phyloP scores from a whole-genome alignment of 768 basidiomycete species.

The Boletellus emodensis region DNA sequence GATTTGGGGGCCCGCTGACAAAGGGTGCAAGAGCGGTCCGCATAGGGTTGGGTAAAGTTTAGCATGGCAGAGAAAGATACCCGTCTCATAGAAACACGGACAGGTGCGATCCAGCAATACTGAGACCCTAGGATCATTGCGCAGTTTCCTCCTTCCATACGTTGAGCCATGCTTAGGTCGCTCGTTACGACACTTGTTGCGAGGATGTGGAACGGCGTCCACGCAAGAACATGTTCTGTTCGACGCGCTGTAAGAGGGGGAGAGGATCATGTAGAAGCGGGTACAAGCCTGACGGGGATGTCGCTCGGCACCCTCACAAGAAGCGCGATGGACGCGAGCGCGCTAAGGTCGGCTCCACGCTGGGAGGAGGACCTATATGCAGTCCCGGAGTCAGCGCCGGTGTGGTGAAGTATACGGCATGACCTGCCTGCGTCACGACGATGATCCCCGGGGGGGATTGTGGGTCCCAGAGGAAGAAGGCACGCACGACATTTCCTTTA shows the following conservation, averaged over 20 bases:
- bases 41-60: not conserved
- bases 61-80: not conserved
- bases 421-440: conserved; percentile 28
- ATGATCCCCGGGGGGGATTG: conserved; percentile 29
- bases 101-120: not conserved
- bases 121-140: conserved; percentile 16
- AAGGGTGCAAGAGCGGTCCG: not conserved
- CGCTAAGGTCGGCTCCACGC: conserved; percentile 45
- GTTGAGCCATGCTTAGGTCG: conserved; percentile 66
- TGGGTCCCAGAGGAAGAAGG: conserved; percentile 29
- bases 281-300: conserved; percentile 48
- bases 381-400: conserved; percentile 8
- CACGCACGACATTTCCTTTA: conserved; percentile 26
- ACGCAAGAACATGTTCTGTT: conserved; percentile 31
- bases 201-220: conserved; percentile 61
- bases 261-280: not conserved
- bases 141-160: conserved; percentile 51
- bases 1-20: not conserved
- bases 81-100: too few species aligned
- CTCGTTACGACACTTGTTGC: conserved; percentile 73
- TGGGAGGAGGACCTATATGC: conserved; percentile 35
- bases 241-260: conserved; percentile 11
- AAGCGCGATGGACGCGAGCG: conserved; percentile 74
- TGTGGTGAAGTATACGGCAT: conserved; percentile 20
- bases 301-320: conserved; percentile 55